Percentiles rank a stretch among this genome's conserved stretches.
Evolutionary conservation across 352 stramenopile genomes (phyloP).

Genomic region (Pythium sp.): DNA sequence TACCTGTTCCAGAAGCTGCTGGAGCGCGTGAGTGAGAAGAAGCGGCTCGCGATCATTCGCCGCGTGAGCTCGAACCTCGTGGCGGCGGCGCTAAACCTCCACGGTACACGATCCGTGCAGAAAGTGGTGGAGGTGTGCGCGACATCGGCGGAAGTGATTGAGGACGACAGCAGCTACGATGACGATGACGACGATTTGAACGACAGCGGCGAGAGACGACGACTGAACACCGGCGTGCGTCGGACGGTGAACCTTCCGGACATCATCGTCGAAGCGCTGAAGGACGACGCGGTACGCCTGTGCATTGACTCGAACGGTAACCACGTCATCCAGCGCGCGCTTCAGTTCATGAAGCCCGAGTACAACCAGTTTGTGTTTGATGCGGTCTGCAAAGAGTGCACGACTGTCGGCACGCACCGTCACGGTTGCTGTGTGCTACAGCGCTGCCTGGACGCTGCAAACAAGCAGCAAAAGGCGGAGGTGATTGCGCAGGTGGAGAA

Average conservation of each 20-base stretch:
- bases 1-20: conserved; percentile 99
- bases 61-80: conserved; percentile 93
- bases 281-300: conserved; percentile 91
- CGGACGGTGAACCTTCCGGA: conserved; percentile 69
- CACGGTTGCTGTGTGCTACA: conserved; percentile 98
- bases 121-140: conserved; percentile 97
- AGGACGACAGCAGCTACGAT: conserved; percentile 43
- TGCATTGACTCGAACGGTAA: conserved; percentile 98
- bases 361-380: conserved; percentile 98
- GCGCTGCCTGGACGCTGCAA: conserved; percentile 93
- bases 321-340: conserved; percentile 96
- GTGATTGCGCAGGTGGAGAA: conserved; percentile 94
- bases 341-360: conserved; percentile 93
- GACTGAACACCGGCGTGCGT: conserved; percentile 12
- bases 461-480: conserved; percentile 81
- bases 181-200: conserved; percentile 29
- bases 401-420: conserved; percentile 95
- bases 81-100: conserved; percentile 95
- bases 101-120: conserved; percentile 97
- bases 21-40: conserved; percentile 89
- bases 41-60: conserved; percentile 92
- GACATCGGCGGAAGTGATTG: conserved; percentile 65
- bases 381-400: conserved; percentile 93
- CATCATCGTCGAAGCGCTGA: conserved; percentile 93
- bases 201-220: conserved; percentile 10